Conservation (phyloP, 2,329 filamentous ascomycete species). For the Stagonosporopsis rhizophila region DNA sequence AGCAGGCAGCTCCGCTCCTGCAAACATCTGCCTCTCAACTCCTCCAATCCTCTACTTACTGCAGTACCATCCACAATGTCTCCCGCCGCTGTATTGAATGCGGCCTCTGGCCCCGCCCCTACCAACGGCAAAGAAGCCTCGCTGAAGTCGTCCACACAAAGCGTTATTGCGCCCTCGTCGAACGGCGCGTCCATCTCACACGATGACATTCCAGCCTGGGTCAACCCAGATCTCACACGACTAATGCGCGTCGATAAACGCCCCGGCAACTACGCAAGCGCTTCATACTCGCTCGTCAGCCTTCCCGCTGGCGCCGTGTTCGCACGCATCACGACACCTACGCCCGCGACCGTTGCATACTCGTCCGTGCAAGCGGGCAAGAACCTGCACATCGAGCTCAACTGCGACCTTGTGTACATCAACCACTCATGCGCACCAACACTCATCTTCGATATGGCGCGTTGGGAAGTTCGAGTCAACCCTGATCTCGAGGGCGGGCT, state of each 20-base stretch:
- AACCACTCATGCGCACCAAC: slow-evolving; percentile 64
- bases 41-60: not conserved
- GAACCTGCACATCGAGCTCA: slow-evolving; percentile 62
- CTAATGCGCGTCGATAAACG: slow-evolving; percentile 50
- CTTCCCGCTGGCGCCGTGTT: slow-evolving; percentile 61
- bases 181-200: not conserved
- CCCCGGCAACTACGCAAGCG: slow-evolving; percentile 51
- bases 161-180: slow-evolving; percentile 28
- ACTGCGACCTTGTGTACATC: slow-evolving; percentile 63
- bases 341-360: slow-evolving; percentile 56
- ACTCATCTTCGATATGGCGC: slow-evolving; percentile 61
- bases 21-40: not conserved
- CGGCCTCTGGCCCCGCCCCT: slow-evolving; percentile 17
- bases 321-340: slow-evolving; percentile 56
- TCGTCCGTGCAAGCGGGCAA: slow-evolving; percentile 60
- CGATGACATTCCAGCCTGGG: slow-evolving; percentile 43
- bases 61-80: slow-evolving; percentile 30
- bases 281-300: slow-evolving; percentile 57
- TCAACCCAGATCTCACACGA: slow-evolving; percentile 47
- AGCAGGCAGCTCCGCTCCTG: not conserved
- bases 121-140: slow-evolving; percentile 27
- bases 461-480: slow-evolving; percentile 63
- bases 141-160: slow-evolving; percentile 18
- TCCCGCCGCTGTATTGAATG: slow-evolving; percentile 35
- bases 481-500: slow-evolving; percentile 41